Evolutionary conservation across 1,284 basidiomycete genomes (phyloP), one percentile per base, ranked within the genome.

Genomic region (Boletellus dicymbophilus): DNA sequence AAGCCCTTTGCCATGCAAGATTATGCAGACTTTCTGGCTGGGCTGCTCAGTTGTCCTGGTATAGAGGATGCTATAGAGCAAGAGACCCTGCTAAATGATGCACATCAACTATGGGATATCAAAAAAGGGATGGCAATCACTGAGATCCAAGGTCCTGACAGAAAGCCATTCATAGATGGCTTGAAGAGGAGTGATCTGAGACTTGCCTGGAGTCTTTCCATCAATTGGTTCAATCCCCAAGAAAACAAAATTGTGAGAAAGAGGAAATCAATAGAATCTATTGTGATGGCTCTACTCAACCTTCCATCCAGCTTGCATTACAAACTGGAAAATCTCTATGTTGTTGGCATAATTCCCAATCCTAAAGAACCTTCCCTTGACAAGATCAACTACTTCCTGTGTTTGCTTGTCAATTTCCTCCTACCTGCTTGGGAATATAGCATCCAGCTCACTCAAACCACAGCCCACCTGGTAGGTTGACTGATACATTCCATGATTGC

Each of bases 191-290:
- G 46, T 23, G 51, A 54, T 18, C 52, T 50, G 42, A 58, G 49
- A 49, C 46, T 39, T 49, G 61, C 37, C 49, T 67, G 44, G 46
- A 57, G 57, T 23, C 56, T 76, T 2, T 61, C 53, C 31, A 39
- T 71, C 4, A 69, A 77, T 44, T 72, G 62, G 46, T 76, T 77
- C 58, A 76, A 75, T 48, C 72, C 72, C 0, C 57, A 56, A 0
- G 43, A 51, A 0, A 71, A 65, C 42, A 70, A 65, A 40, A 46
- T 36, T 20, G 50, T 62, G 20, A 65, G 70, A 3, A 68, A 69
- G 37, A 59, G 58, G 4, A 48, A 51, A 1, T 72, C 69, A 6
- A 45, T 68, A 25, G 70, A 72, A 0, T 57, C 60, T 1, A 69
- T 78, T 2, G 59, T 55, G 1, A 52, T 78, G 47, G 51, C 56